A percentile compares a stretch with the other conserved stretches of the same genome.
Evolutionary conservation across 768 basidiomycete genomes (phyloP).

Genomic region (Lactarius pseudohatsudake): DNA sequence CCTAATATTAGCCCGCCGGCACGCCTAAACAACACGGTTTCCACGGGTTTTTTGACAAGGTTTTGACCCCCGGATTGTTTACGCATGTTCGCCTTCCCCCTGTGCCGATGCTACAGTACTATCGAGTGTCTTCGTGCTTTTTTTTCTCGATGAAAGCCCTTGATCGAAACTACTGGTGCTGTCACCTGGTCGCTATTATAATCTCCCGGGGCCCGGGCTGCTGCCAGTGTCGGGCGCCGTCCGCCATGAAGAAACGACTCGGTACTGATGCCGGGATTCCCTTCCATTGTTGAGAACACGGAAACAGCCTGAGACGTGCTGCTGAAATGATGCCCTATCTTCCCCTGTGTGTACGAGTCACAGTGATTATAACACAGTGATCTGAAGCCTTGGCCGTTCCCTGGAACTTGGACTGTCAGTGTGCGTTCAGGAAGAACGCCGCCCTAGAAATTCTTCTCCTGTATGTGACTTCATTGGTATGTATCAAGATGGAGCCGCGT

Average conservation of each 20-base stretch:
- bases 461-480: too few species aligned
- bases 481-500: too few species aligned
- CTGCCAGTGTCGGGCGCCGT: neutral
- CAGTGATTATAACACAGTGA: too few species aligned
- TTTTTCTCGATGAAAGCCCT: too few species aligned
- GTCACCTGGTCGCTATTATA: neutral
- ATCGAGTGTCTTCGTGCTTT: too few species aligned
- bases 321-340: neutral
- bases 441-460: too few species aligned
- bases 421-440: too few species aligned
- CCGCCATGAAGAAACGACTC: neutral
- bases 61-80: neutral
- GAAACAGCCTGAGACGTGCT: neutral
- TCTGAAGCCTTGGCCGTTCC: too few species aligned
- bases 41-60: neutral
- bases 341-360: neutral
- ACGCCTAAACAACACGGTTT: conserved; percentile 5
- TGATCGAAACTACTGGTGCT: conserved; percentile 5
- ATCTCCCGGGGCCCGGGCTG: neutral
- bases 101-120: neutral
- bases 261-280: neutral
- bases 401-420: too few species aligned
- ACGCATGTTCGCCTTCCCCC: neutral
- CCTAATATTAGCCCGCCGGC: conserved; percentile 4
- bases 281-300: neutral